Evolutionary conservation across 352 stramenopile genomes (phyloP), one percentile per base, ranked within the genome.

Genomic region (Discostella stelligera): DNA sequence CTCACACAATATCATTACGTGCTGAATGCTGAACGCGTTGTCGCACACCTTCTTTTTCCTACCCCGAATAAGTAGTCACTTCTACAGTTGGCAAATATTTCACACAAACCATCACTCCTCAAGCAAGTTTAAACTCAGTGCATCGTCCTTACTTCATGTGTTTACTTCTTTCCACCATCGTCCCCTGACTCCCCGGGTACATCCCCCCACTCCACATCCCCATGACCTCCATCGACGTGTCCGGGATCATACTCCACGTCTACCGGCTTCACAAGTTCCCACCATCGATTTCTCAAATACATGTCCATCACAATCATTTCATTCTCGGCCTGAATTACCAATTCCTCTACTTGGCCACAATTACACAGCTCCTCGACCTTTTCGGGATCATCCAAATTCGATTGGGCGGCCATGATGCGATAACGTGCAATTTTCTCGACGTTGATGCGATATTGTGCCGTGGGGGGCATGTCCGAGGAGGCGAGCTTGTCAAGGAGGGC

Each of bases 251-350:
- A 85, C 65, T 88, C 80, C 58, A 88, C 76, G 23, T 88, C 66
- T 21, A 80, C 64, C 21, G 76, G 72, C 59, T 82, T 84, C 14
- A 90, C 66, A 39, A 86, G 60, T 61, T 93, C 87, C 87, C 87
- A 93, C 75, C 85, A 84, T 13, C 87, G 77, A 79, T 84, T 81
- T 52, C 74, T 84, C 52, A 93, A 72, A 78, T 91, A 91, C 81
- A 89, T 90, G 58, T 93, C 82, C 71, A 91, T 71, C 37, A 91
- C 87, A 23, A 75, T 78, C 87, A 93, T 93, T 77, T 93, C 87
- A 80, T 90, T 83, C 30, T 91, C 85, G 10, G 87, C 87, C 74
- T 91, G 86, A 60, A 90, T 72, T 30, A 93, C 86, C 72, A 93
- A 75, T 69, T 93, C 87, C 76, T 93, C 87, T 32, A 93, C 87